These are phyloP conservation scores for Pisolithus tinctorius DNA, from an alignment of 768 basidiomycete genomes.

Conservation along the genomic window DNA sequence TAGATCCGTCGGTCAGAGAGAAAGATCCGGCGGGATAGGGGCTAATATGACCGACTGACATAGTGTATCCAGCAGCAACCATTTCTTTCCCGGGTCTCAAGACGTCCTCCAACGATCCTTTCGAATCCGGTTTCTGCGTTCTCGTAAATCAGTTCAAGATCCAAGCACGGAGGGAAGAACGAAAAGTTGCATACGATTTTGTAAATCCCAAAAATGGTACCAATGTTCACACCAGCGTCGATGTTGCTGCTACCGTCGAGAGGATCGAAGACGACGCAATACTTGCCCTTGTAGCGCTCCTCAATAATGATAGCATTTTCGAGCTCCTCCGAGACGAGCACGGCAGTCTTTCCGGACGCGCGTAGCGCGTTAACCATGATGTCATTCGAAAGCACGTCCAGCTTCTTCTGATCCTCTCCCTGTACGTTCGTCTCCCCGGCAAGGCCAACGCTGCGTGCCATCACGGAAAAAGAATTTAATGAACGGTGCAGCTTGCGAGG, in stretches of 20 bases:
- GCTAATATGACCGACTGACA: conserved; percentile 44
- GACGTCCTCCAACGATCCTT: conserved; percentile 80
- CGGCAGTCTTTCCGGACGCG: conserved; percentile 94
- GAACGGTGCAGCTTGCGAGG: neutral
- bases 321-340: conserved; percentile 94
- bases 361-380: conserved; percentile 98
- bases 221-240: conserved; percentile 97
- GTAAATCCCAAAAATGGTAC: conserved; percentile 97
- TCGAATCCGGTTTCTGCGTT: conserved; percentile 62
- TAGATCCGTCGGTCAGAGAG: conserved; percentile 8
- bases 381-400: conserved; percentile 95
- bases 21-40: neutral
- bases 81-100: conserved; percentile 91
- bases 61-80: conserved; percentile 97
- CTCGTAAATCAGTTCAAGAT: neutral
- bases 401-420: conserved; percentile 99
- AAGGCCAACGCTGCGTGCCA: conserved; percentile 72
- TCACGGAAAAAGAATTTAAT: conserved; percentile 1
- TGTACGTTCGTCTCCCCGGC: conserved; percentile 96
- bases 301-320: conserved; percentile 92
- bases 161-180: neutral
- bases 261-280: conserved; percentile 98
- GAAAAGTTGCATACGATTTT: conserved; percentile 55
- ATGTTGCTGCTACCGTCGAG: conserved; percentile 96
- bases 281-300: conserved; percentile 71